phyloP scores from a whole-genome alignment of 139 green algal genomes.

The Chlorella ohadii region DNA sequence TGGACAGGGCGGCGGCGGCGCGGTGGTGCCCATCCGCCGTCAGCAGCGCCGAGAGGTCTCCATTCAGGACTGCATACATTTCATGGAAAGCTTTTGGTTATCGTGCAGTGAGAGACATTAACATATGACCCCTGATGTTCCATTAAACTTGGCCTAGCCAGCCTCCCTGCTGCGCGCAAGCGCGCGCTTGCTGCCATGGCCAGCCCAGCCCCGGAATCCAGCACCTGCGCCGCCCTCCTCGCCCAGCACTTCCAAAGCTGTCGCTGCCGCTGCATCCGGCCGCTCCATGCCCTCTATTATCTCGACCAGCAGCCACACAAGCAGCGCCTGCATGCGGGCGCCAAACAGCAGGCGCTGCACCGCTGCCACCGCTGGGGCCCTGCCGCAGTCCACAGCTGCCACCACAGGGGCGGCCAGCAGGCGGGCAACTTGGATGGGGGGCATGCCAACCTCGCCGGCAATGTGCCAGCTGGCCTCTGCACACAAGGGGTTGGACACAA shows the following conservation, averaged over 20 bases:
- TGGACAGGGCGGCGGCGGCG: neutral
- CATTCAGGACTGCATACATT: neutral
- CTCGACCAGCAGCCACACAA: slow-evolving; percentile 6
- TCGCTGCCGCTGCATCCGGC: neutral
- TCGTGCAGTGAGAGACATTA: too few relatives aligned
- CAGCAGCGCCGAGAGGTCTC: neutral
- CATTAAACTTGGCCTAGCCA: too few relatives aligned
- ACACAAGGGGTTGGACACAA: too few relatives aligned
- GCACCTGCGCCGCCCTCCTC: neutral
- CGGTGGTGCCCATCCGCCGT: neutral
- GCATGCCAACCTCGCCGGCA: neutral
- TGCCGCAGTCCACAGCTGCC: slow-evolving; percentile 4
- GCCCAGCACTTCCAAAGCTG: neutral
- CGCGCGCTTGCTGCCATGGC: too few relatives aligned
- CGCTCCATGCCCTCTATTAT: neutral
- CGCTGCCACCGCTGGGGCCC: neutral
- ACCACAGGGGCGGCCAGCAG: slow-evolving; percentile 1
- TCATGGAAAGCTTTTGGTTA: too few relatives aligned
- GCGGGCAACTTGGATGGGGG: neutral
- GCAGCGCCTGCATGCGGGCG: neutral
- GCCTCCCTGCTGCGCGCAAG: too few relatives aligned
- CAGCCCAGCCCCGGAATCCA: neutral
- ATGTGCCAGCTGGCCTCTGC: slow-evolving; percentile 23
- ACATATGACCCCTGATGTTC: too few relatives aligned
- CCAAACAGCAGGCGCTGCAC: neutral